Percentiles rank a stretch among this genome's conserved stretches.
Evolutionary conservation across 2,329 filamentous ascomycete species (phyloP).

Genomic region (Leptographium wingfieldii): DNA sequence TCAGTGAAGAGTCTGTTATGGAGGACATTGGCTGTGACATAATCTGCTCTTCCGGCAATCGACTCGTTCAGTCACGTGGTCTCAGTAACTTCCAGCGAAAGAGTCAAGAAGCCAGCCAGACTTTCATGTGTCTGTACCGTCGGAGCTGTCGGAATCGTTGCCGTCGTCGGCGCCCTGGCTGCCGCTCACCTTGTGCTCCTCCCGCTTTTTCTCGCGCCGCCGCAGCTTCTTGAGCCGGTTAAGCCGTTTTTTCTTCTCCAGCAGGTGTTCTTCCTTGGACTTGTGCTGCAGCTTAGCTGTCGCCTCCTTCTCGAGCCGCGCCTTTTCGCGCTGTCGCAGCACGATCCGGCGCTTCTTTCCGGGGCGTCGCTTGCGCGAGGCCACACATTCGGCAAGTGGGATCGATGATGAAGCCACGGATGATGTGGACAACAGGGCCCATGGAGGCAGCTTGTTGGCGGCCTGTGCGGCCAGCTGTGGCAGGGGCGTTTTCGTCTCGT

Average conservation of each 20-base stretch:
- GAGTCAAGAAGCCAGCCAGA: not conserved
- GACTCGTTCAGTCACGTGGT: not conserved
- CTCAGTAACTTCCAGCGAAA: not conserved
- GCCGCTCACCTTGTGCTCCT: not conserved
- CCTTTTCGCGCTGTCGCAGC: conserved; percentile 31
- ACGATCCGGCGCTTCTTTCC: conserved; percentile 48
- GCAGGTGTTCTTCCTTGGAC: conserved; percentile 42
- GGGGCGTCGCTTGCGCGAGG: conserved; percentile 27
- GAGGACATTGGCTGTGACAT: too few relatives aligned
- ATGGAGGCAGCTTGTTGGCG: conserved; percentile 6
- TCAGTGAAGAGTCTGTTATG: too few relatives aligned
- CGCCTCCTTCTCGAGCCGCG: conserved; percentile 27
- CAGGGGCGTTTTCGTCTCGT: not conserved
- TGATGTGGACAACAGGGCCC: conserved; percentile 8
- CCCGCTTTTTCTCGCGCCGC: conserved; percentile 43
- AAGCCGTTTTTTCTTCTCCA: conserved; percentile 49
- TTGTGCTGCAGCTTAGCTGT: conserved; percentile 24
- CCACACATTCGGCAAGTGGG: not conserved
- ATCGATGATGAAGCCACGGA: not conserved
- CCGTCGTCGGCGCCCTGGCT: not conserved
- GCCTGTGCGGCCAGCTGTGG: not conserved
- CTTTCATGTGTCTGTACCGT: not conserved
- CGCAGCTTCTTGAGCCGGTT: conserved; percentile 49
- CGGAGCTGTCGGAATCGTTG: not conserved
- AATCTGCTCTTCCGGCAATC: too few relatives aligned